These are phyloP conservation scores for Phytopythium cucurbitacearum DNA, from an alignment of 352 stramenopile species.

Conservation along the genomic window DNA sequence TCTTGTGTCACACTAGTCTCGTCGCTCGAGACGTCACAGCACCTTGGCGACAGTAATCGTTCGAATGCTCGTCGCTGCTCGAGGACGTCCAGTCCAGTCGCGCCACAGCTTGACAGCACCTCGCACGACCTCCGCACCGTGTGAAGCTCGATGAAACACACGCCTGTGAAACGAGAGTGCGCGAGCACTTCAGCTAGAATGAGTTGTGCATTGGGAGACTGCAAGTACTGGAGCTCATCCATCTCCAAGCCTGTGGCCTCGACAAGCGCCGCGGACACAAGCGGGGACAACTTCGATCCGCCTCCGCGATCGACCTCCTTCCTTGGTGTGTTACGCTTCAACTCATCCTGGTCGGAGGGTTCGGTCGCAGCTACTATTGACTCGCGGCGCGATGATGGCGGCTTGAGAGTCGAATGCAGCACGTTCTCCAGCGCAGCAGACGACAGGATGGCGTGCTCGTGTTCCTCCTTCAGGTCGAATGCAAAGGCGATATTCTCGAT, in stretches of 20 bases:
- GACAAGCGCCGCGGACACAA: neutral
- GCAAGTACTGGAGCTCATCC: conserved; percentile 2
- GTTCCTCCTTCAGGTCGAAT: conserved; percentile 47
- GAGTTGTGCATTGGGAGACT: conserved; percentile 7
- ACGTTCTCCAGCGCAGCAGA: conserved; percentile 36
- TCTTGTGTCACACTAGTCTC: no score
- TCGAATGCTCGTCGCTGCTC: neutral
- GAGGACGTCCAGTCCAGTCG: neutral
- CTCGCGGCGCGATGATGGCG: neutral
- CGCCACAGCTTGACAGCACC: neutral
- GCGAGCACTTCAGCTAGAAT: conserved; percentile 1
- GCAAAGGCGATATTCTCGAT: conserved; percentile 67
- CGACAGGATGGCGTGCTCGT: conserved; percentile 17
- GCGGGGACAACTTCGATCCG: no score
- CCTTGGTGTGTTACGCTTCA: no score
- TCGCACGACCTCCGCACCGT: conserved; percentile 1
- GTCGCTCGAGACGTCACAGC: neutral
- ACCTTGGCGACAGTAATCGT: neutral
- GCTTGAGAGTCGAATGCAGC: conserved; percentile 10
- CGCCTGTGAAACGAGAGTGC: conserved; percentile 4
- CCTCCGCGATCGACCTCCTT: no score
- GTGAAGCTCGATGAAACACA: conserved; percentile 5
- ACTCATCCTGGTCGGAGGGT: no score
- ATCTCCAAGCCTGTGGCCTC: neutral
- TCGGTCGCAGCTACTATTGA: no score